Conservation (phyloP, 2,329 filamentous ascomycete species). For the Pestalotiopsis fici region DNA sequence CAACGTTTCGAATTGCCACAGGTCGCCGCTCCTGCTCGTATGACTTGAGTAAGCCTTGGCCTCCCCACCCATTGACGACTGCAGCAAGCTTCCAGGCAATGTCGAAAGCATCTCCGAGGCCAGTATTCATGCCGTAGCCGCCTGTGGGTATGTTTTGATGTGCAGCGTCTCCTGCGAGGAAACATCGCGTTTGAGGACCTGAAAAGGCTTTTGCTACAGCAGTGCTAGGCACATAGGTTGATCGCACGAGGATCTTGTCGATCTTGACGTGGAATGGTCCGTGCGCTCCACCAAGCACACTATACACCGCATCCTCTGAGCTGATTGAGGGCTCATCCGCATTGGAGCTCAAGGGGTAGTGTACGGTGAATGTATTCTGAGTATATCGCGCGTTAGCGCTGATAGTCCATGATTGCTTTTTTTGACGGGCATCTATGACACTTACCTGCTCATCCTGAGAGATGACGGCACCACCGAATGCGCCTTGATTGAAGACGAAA, state of each 20-base stretch:
- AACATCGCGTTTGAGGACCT: background rate
- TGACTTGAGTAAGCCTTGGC: constrained; percentile 29
- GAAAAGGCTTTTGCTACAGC: background rate
- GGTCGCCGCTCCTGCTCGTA: constrained; percentile 40
- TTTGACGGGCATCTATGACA: background rate
- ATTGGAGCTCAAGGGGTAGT: background rate
- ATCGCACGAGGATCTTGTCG: background rate
- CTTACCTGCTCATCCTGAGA: background rate
- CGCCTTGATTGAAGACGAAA: background rate
- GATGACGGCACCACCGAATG: background rate
- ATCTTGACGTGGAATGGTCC: background rate
- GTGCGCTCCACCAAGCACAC: background rate
- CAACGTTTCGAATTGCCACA: constrained; percentile 21
- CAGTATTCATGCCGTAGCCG: constrained; percentile 13
- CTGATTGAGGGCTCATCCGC: background rate
- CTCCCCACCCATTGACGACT: constrained; percentile 26
- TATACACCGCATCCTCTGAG: background rate
- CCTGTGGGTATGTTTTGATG: background rate
- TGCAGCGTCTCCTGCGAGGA: background rate
- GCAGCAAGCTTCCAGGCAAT: constrained; percentile 42
- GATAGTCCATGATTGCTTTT: background rate
- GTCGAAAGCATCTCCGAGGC: constrained; percentile 39
- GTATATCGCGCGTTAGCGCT: background rate
- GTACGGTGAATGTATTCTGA: background rate
- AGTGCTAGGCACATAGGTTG: background rate